phyloP scores from a whole-genome alignment of 345 rosid species.

The Sisymbrium irio region DNA sequence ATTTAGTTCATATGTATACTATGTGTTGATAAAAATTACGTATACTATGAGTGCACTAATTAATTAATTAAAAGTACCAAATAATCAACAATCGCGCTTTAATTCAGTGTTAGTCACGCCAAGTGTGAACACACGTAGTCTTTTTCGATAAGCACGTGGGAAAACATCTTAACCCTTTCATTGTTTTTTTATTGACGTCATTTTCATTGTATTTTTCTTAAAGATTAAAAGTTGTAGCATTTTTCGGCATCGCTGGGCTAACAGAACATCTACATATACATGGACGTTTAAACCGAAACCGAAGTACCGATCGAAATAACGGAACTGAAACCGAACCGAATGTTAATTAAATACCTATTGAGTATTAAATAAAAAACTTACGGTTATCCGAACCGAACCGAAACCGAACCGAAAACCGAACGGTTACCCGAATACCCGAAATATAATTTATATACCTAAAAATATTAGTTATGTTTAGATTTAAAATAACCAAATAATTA shows the following conservation, averaged over 20 bases:
- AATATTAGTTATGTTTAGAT: too few relatives aligned
- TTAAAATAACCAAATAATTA: too few relatives aligned
- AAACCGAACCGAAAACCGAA: too few relatives aligned
- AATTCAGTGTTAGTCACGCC: neutral
- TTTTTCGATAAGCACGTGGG: constrained; percentile 20
- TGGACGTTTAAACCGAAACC: too few relatives aligned
- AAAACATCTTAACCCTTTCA: constrained; percentile 23
- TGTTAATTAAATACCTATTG: too few relatives aligned
- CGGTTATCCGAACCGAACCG: too few relatives aligned
- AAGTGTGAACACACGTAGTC: constrained; percentile 19
- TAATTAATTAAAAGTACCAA: neutral
- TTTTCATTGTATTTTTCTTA: constrained; percentile 24
- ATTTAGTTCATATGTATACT: neutral
- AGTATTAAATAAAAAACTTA: too few relatives aligned
- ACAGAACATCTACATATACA: neutral
- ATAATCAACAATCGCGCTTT: neutral
- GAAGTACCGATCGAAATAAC: too few relatives aligned
- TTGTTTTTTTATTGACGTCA: constrained; percentile 13
- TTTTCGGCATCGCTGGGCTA: neutral
- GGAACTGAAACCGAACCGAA: too few relatives aligned
- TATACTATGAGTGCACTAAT: constrained; percentile 6
- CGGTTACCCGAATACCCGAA: too few relatives aligned
- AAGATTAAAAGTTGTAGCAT: neutral
- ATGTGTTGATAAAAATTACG: too few relatives aligned
- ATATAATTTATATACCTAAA: too few relatives aligned